A percentile compares a stretch with the other conserved stretches of the same genome.
Conservation (phyloP, 352 stramenopile species). For the Phytophthora cryptogea region DNA sequence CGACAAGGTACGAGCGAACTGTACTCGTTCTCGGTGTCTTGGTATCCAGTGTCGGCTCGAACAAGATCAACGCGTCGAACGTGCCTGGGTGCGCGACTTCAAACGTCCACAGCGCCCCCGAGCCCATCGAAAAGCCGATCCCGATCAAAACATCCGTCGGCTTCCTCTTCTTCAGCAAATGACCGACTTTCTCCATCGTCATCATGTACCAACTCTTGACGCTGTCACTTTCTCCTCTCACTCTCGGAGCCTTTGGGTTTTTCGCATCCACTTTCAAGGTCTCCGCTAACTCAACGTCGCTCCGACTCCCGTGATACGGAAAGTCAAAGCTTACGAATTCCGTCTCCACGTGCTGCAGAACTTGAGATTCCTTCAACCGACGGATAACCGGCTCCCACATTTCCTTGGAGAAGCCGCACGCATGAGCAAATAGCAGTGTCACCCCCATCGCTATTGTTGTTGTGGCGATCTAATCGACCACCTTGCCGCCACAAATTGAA, state of each 20-base stretch:
- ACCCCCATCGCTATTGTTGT: conserved; percentile 14
- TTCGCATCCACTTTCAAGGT: conserved; percentile 22
- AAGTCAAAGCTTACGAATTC: conserved; percentile 44
- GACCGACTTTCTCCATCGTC: conserved; percentile 14
- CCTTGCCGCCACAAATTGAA: neutral
- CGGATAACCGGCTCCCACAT: conserved; percentile 45
- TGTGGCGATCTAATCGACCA: no score
- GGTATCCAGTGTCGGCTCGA: conserved; percentile 40
- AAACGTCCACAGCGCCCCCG: conserved; percentile 31
- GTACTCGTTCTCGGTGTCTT: conserved; percentile 22
- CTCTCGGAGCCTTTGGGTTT: conserved; percentile 21
- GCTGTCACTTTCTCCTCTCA: conserved; percentile 15
- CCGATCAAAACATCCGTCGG: conserved; percentile 34
- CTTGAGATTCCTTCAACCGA: conserved; percentile 18
- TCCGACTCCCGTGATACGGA: conserved; percentile 39
- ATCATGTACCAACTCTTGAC: conserved; percentile 21
- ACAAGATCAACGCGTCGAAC: conserved; percentile 47
- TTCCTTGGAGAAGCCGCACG: conserved; percentile 43
- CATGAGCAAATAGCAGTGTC: conserved; percentile 46
- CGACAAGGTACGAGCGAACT: conserved; percentile 34
- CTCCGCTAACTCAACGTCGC: conserved; percentile 16
- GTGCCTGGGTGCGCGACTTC: conserved; percentile 40
- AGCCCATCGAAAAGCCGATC: conserved; percentile 52
- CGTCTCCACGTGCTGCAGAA: conserved; percentile 23
- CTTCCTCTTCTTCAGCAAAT: conserved; percentile 6